phyloP scores from a whole-genome alignment of 106 monocot species.

The Agapanthus africanus region DNA sequence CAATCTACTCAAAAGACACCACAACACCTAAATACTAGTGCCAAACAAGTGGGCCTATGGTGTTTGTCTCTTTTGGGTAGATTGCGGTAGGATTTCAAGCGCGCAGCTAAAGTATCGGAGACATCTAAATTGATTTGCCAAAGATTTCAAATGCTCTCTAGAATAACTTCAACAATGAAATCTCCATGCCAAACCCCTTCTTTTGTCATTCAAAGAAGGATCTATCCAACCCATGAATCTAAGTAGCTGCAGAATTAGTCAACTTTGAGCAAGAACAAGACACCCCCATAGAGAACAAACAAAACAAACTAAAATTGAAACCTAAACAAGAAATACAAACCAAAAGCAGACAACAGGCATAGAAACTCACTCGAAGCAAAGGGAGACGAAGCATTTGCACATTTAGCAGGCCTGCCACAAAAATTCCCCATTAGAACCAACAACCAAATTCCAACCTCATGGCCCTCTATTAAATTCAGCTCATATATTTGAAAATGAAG shows the following conservation, averaged over 20 bases:
- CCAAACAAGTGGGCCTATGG: too few relatives aligned
- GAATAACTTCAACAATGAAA: too few relatives aligned
- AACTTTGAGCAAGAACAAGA: too few relatives aligned
- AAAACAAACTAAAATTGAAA: background rate
- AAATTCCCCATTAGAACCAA: constrained; percentile 15
- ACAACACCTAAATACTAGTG: too few relatives aligned
- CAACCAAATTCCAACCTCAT: background rate
- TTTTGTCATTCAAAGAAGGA: background rate
- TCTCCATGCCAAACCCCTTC: background rate
- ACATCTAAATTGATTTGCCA: too few relatives aligned
- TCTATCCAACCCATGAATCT: background rate
- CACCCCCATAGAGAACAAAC: too few relatives aligned
- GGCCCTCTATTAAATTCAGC: background rate
- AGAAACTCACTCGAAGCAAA: constrained; percentile 10
- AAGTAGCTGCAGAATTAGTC: too few relatives aligned
- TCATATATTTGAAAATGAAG: background rate
- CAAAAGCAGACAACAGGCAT: background rate
- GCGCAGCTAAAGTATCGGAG: too few relatives aligned
- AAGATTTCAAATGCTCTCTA: too few relatives aligned
- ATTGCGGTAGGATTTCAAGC: too few relatives aligned
- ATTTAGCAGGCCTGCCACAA: constrained; percentile 17
- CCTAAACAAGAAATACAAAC: background rate
- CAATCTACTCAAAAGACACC: too few relatives aligned
- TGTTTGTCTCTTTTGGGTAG: too few relatives aligned
- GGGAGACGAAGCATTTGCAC: constrained; percentile 17